Percentiles rank a stretch among this genome's conserved stretches.
These are phyloP conservation scores for Furcasterigmium sp. DNA, from an alignment of 2,329 filamentous ascomycete species.

Conservation along the genomic window DNA sequence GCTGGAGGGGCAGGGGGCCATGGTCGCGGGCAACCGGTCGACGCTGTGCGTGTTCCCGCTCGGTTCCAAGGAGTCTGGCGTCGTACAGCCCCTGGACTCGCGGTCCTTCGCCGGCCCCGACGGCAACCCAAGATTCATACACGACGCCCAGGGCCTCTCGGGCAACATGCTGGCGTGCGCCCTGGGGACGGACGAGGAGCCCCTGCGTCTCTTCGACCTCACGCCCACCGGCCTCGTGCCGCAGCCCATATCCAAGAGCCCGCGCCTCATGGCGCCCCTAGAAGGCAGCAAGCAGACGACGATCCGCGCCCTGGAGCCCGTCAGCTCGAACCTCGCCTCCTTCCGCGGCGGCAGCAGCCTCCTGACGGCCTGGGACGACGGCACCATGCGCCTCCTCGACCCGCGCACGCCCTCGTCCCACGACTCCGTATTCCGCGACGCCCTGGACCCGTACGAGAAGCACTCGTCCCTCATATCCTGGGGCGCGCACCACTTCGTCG, in stretches of 20 bases:
- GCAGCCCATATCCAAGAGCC: slow-evolving; percentile 26
- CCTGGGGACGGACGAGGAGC: slow-evolving; percentile 31
- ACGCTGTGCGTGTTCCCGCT: slow-evolving; percentile 12
- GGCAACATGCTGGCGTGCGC: slow-evolving; percentile 39
- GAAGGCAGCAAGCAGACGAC: slow-evolving; percentile 25
- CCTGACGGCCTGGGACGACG: slow-evolving; percentile 49
- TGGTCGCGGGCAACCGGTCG: slow-evolving; percentile 10
- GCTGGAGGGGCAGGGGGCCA: slow-evolving; percentile 5
- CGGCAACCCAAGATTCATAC: slow-evolving; percentile 16
- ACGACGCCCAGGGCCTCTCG: slow-evolving; percentile 39
- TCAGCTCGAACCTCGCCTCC: slow-evolving; percentile 14
- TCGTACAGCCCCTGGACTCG: slow-evolving; percentile 4
- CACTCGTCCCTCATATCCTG: slow-evolving; percentile 43
- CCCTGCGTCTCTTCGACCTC: slow-evolving; percentile 39
- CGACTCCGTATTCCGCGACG: slow-evolving; percentile 47
- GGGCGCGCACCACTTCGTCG: slow-evolving; percentile 45
- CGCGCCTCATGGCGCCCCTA: slow-evolving; percentile 17
- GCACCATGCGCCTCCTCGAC: slow-evolving; percentile 36
- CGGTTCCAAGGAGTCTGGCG: background rate
- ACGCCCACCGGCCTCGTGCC: slow-evolving; percentile 39
- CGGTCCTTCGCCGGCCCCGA: slow-evolving; percentile 13
- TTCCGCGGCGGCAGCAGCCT: slow-evolving; percentile 29
- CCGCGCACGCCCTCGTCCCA: slow-evolving; percentile 40
- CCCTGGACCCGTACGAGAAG: slow-evolving; percentile 38
- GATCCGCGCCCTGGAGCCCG: slow-evolving; percentile 40